Percentiles rank a stretch among this genome's conserved stretches.
Evolutionary conservation across 1,284 basidiomycete species (phyloP).

Genomic region (Melampsora americana): DNA sequence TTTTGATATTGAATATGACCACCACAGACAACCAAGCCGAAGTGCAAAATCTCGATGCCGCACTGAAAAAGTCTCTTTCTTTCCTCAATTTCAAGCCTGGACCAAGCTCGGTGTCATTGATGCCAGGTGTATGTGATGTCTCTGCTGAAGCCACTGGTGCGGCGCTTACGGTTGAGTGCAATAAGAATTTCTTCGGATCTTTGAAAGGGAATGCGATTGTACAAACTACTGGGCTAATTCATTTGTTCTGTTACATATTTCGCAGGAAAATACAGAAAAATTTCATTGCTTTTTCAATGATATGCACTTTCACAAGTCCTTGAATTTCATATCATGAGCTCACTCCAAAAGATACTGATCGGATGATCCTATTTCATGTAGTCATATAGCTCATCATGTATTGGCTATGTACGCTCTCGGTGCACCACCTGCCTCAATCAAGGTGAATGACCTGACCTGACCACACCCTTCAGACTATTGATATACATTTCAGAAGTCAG

Average conservation of each 20-base stretch:
- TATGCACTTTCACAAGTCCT: conserved; percentile 33
- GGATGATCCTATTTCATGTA: background rate
- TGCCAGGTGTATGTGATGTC: background rate
- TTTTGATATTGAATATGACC: too few species aligned
- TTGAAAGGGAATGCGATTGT: too few species aligned
- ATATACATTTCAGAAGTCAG: too few species aligned
- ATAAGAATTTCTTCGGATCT: background rate
- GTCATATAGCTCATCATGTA: conserved; percentile 38
- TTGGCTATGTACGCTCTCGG: conserved; percentile 35
- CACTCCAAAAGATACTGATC: background rate
- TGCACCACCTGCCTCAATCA: conserved; percentile 13
- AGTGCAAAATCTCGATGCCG: background rate
- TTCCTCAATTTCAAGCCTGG: background rate
- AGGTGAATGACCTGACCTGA: conserved; percentile 12
- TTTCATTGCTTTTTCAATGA: conserved; percentile 43
- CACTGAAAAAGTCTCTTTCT: background rate
- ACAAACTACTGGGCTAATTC: too few species aligned
- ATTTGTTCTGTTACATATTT: background rate
- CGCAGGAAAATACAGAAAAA: conserved; percentile 27
- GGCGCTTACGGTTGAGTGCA: background rate
- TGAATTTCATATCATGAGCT: background rate
- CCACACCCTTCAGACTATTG: too few species aligned
- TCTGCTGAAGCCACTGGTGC: background rate
- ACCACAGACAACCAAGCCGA: too few species aligned
- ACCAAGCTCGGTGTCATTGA: background rate